These are phyloP conservation scores for Geranomyces variabilis DNA, from an alignment of 192 early-diverging fungal genomes.

Conservation along the genomic window DNA sequence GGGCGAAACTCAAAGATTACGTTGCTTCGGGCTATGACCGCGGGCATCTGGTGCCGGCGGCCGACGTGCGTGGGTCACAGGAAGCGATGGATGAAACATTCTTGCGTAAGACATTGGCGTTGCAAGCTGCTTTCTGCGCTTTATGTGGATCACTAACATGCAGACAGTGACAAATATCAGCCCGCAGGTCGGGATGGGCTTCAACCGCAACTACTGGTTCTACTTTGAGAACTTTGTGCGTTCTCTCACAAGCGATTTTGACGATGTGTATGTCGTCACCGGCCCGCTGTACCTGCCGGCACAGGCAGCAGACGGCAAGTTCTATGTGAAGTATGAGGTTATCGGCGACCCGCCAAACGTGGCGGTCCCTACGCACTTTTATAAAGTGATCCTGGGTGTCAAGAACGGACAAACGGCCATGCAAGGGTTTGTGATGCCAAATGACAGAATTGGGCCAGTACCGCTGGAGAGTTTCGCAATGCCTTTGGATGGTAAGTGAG, in stretches of 20 bases:
- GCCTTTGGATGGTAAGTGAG: conserved; percentile 70
- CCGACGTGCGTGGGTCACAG: conserved; percentile 75
- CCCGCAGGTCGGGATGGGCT: conserved; percentile 60
- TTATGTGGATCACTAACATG: neutral
- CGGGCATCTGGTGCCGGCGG: conserved; percentile 92
- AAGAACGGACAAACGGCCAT: conserved; percentile 51
- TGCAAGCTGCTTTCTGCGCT: neutral
- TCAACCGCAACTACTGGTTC: conserved; percentile 95
- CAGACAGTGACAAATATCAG: conserved; percentile 41
- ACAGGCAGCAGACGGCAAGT: conserved; percentile 57
- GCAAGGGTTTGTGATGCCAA: conserved; percentile 85
- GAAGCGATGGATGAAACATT: conserved; percentile 87
- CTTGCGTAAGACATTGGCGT: conserved; percentile 36
- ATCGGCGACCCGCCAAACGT: conserved; percentile 85
- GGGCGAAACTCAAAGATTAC: conserved; percentile 80
- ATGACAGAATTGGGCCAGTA: conserved; percentile 68
- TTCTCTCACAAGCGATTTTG: conserved; percentile 67
- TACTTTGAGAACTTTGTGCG: conserved; percentile 83
- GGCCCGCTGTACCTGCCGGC: conserved; percentile 88
- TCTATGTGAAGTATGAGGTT: conserved; percentile 81
- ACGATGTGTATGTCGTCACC: conserved; percentile 84
- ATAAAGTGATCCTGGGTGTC: conserved; percentile 81
- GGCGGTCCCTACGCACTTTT: conserved; percentile 93
- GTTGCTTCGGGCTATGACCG: conserved; percentile 81
- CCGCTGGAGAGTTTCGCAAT: conserved; percentile 72